Conservation (phyloP, 176 grass and related monocot genomes). For the Oryza glaberrima region DNA sequence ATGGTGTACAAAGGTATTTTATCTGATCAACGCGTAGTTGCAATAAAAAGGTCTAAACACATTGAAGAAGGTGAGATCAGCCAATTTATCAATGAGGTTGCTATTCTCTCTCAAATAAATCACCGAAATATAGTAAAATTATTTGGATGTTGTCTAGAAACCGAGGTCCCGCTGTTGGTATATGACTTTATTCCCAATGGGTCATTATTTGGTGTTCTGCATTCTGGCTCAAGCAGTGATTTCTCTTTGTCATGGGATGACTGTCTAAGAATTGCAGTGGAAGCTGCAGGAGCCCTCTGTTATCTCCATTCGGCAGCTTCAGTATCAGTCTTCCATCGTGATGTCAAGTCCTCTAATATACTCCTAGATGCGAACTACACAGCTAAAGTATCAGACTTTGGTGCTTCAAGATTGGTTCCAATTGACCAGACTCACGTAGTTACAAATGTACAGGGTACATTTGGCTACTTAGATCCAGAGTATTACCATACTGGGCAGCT, state of each 20-base stretch:
- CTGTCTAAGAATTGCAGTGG: slow-evolving; percentile 21
- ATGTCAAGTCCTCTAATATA: slow-evolving; percentile 47
- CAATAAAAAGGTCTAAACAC: neutral
- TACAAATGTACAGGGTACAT: slow-evolving; percentile 41
- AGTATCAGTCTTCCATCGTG: slow-evolving; percentile 45
- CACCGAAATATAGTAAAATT: slow-evolving; percentile 20
- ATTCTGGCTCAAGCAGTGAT: neutral
- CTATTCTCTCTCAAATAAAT: slow-evolving; percentile 24
- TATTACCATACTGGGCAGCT: slow-evolving; percentile 36
- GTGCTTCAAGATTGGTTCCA: slow-evolving; percentile 43
- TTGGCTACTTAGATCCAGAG: slow-evolving; percentile 46
- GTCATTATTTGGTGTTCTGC: slow-evolving; percentile 30
- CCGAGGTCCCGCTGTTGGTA: neutral
- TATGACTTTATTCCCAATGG: slow-evolving; percentile 44
- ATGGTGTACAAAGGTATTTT: slow-evolving; percentile 34
- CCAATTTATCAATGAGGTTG: slow-evolving; percentile 28
- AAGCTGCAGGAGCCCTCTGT: slow-evolving; percentile 33
- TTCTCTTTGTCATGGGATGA: slow-evolving; percentile 32
- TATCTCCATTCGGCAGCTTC: slow-evolving; percentile 31
- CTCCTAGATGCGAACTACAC: slow-evolving; percentile 13
- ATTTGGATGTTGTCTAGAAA: slow-evolving; percentile 12
- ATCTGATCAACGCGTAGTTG: slow-evolving; percentile 25
- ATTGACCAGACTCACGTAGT: slow-evolving; percentile 36
- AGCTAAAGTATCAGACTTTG: slow-evolving; percentile 49
- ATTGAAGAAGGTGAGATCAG: neutral